These are phyloP conservation scores for Cutaneotrichosporon spelunceum DNA, from an alignment of 1,284 basidiomycete species.

Conservation along the genomic window DNA sequence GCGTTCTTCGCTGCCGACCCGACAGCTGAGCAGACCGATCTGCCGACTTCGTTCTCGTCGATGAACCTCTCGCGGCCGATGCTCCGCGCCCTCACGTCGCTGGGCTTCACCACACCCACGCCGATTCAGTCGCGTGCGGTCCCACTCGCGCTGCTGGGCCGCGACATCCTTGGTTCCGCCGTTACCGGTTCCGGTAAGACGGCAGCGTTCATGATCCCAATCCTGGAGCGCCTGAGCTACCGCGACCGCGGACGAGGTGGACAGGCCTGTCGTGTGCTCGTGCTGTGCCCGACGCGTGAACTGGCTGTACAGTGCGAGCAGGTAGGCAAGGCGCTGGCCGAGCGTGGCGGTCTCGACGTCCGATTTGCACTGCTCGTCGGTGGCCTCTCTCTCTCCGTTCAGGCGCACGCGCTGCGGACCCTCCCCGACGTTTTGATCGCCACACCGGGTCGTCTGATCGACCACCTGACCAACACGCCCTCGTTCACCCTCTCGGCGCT, in stretches of 20 bases:
- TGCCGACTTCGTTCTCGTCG: constrained; percentile 65
- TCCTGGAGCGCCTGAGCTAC: constrained; percentile 85
- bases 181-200: constrained; percentile 97
- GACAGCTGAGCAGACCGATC: constrained; percentile 48
- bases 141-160: constrained; percentile 85
- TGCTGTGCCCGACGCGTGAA: constrained; percentile 90
- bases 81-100: constrained; percentile 74
- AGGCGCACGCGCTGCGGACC: constrained; percentile 77
- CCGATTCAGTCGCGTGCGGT: constrained; percentile 93
- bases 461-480: constrained; percentile 92
- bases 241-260: constrained; percentile 75
- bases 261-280: constrained; percentile 86
- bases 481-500: constrained; percentile 89
- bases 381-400: constrained; percentile 87
- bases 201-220: constrained; percentile 90
- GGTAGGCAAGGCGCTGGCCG: constrained; percentile 77
- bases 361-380: constrained; percentile 84
- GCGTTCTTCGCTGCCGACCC: constrained; percentile 70
- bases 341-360: constrained; percentile 72
- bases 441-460: constrained; percentile 92
- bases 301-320: constrained; percentile 91
- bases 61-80: constrained; percentile 89
- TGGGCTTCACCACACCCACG: constrained; percentile 81
- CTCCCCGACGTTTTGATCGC: constrained; percentile 91
- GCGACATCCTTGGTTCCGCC: constrained; percentile 91